phyloP scores from a whole-genome alignment of 257 asterid species.

The Rauvolfia tetraphylla region DNA sequence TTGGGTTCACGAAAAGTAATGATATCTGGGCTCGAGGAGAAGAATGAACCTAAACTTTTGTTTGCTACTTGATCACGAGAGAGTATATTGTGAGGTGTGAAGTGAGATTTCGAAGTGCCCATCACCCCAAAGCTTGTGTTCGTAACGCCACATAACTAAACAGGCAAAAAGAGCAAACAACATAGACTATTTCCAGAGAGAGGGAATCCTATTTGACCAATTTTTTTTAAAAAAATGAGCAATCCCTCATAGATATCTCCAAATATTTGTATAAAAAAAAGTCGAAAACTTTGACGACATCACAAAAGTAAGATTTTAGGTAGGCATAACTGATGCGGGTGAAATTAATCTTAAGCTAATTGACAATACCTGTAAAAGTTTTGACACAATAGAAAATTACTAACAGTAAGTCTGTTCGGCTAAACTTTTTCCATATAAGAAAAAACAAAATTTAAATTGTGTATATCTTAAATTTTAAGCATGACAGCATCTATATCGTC shows the following conservation, averaged over 20 bases:
- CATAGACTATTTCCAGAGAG: not conserved
- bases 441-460: not conserved
- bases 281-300: no score
- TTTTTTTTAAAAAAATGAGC: not conserved
- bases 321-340: no score
- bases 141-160: not conserved
- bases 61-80: slow-evolving; percentile 13
- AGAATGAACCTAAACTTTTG: not conserved
- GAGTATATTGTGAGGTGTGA: not conserved
- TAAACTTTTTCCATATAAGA: no score
- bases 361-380: no score
- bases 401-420: no score
- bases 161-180: slow-evolving; percentile 1
- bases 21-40: not conserved
- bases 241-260: not conserved
- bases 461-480: not conserved
- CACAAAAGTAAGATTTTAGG: not conserved
- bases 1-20: not conserved
- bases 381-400: no score
- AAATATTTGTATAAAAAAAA: not conserved
- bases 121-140: not conserved
- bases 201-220: slow-evolving; percentile 5
- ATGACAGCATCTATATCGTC: not conserved
- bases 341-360: no score
- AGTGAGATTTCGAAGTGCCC: not conserved